These are phyloP conservation scores for Pichia sp. DNA, from an alignment of 1,139 yeast genomes.

Conservation along the genomic window DNA sequence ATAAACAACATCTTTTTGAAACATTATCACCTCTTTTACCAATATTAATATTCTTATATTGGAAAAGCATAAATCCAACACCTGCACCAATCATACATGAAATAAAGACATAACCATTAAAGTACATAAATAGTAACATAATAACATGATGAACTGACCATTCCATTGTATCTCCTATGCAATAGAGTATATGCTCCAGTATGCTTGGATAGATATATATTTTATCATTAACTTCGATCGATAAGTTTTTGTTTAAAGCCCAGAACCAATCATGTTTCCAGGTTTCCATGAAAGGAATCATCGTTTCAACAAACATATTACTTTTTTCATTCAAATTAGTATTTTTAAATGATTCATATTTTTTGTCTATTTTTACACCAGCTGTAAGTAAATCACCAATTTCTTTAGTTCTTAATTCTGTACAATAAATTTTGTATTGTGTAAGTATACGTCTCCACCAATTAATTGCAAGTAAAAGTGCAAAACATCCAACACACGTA, in stretches of 20 bases:
- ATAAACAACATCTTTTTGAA: conserved; percentile 18
- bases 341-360: not conserved
- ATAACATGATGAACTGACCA: conserved; percentile 60
- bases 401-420: conserved; percentile 19
- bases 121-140: conserved; percentile 68
- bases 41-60: conserved; percentile 34
- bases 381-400: conserved; percentile 3
- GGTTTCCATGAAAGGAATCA: conserved; percentile 31
- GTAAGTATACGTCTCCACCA: conserved; percentile 50
- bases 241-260: conserved; percentile 17
- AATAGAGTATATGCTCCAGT: conserved; percentile 44
- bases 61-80: conserved; percentile 49
- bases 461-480: conserved; percentile 48
- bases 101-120: conserved; percentile 61
- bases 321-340: not conserved
- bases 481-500: conserved; percentile 58
- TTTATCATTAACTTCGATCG: conserved; percentile 14
- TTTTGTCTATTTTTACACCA: conserved; percentile 2
- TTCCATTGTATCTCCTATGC: conserved; percentile 46
- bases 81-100: conserved; percentile 61
- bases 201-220: conserved; percentile 34
- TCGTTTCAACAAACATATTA: conserved; percentile 4
- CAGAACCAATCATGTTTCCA: conserved; percentile 39
- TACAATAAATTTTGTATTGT: conserved; percentile 43
- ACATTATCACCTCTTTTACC: conserved; percentile 9